phyloP scores from a whole-genome alignment of 2,329 filamentous ascomycete species.

The Ophiostoma perfectum region DNA sequence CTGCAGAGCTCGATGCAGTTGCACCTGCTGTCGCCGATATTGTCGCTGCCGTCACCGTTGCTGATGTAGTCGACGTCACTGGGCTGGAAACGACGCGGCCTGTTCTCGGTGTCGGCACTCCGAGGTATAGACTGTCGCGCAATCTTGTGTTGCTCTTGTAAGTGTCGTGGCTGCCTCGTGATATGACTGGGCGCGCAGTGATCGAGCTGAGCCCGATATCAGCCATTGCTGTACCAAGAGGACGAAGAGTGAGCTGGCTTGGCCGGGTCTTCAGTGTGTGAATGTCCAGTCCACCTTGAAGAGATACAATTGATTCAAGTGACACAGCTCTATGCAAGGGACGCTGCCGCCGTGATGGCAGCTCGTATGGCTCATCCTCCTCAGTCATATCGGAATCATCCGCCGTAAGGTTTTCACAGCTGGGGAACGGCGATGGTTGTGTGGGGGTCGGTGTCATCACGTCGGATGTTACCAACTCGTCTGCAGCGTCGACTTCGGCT shows the following conservation, averaged over 20 bases:
- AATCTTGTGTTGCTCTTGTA: constrained; percentile 52
- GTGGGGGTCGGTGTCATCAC: constrained; percentile 19
- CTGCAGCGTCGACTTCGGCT: not conserved
- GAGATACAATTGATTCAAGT: constrained; percentile 83
- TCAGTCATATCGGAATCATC: not conserved
- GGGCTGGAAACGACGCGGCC: constrained; percentile 29
- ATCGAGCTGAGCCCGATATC: constrained; percentile 56
- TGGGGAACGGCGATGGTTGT: constrained; percentile 17
- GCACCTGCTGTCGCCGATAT: constrained; percentile 7
- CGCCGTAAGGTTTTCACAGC: constrained; percentile 6
- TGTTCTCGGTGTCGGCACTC: constrained; percentile 33
- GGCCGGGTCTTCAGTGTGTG: constrained; percentile 72
- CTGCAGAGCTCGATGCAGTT: constrained; percentile 22
- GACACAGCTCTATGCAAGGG: constrained; percentile 62
- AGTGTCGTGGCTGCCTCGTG: constrained; percentile 35
- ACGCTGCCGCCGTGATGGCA: constrained; percentile 26
- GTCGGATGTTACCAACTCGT: constrained; percentile 13
- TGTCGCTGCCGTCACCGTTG: not conserved
- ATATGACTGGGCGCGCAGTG: constrained; percentile 55
- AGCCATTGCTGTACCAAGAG: constrained; percentile 48
- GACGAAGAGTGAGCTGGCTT: constrained; percentile 62
- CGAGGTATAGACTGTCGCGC: constrained; percentile 46
- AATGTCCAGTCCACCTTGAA: constrained; percentile 83
- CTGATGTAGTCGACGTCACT: not conserved
- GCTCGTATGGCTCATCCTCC: constrained; percentile 15